Base-by-base conservation (phyloP, 2,329 filamentous ascomycete species). In the Hirsutella minnesotensis region DNA sequence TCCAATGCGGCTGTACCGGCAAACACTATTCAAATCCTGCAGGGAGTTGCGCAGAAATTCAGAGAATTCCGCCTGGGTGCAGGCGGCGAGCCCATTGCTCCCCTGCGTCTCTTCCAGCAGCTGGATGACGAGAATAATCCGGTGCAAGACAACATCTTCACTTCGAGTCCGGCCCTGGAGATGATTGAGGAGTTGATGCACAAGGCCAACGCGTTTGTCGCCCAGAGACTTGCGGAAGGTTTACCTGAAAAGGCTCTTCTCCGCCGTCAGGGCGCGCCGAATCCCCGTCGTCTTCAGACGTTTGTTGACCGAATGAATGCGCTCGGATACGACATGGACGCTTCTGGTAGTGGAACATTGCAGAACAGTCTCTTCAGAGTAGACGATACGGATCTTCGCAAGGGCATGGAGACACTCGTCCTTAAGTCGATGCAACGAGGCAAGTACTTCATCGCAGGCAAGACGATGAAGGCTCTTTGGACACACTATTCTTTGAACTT, bases 71-170 rank as follows among this genome's bases (percentile, higher is more conserved):
- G 92, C 46, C 83, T 95, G 46, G 86, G 84, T 44, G 82, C 88
- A 41, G 83, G 84, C 30, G 79, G 79, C 36, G 79, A 84, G 49
- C 79, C 84, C 12, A 85, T 95, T 53, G 84, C 89, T 29, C 82
- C 90, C 34, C 77, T 98, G 41, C 84, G 92, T 44, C 75, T 98
- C 38, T 71, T 96, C 47, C 88, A 95, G 64, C 89, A 95, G 65
- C 75, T 96, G 34, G 92, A 98, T 53, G 92, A 98, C 53, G 92
- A 98, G 71, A 96, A 96, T 62, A 87, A 95, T 42, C 92, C 90
- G 3, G 89, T 96, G 34, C 88, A 95, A 67, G 79, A 87, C 60
- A 98, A 96, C 67, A 85, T 98, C 50, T 98, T 96, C 57, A 83
- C 95, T 61, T 90, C 86, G 24, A 87, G 86, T 12, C 73, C 82